Evolutionary conservation across 1,139 yeast species (phyloP).

Genomic region (Pichia sp.): DNA sequence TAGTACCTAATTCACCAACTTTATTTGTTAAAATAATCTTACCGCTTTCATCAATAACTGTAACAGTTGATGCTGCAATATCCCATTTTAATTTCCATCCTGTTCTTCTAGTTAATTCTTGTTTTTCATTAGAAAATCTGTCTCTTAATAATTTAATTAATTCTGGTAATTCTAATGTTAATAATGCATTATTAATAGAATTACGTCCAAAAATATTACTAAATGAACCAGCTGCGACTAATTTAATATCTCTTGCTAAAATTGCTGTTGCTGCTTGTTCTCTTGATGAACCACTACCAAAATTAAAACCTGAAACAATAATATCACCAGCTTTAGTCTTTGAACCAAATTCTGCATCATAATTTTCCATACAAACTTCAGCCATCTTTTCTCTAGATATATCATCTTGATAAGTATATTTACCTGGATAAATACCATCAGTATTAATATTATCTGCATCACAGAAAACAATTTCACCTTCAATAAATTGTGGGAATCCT

Average conservation of each 20-base stretch:
- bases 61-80: slow-evolving; percentile 74
- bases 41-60: slow-evolving; percentile 65
- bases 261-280: slow-evolving; percentile 99
- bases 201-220: slow-evolving; percentile 95
- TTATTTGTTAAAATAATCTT: slow-evolving; percentile 64
- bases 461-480: slow-evolving; percentile 89
- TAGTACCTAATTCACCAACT: slow-evolving; percentile 93
- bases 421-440: slow-evolving; percentile 98
- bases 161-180: slow-evolving; percentile 89
- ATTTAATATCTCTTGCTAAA: slow-evolving; percentile 84
- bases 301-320: slow-evolving; percentile 85
- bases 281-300: slow-evolving; percentile 98
- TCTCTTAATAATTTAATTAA: slow-evolving; percentile 71
- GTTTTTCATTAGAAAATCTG: slow-evolving; percentile 45
- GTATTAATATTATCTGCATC: slow-evolving; percentile 97
- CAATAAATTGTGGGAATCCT: slow-evolving; percentile 84
- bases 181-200: slow-evolving; percentile 88
- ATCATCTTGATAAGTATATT: slow-evolving; percentile 97
- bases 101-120: slow-evolving; percentile 84
- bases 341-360: slow-evolving; percentile 76
- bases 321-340: slow-evolving; percentile 87
- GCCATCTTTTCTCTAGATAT: slow-evolving; percentile 94
- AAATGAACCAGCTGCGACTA: slow-evolving; percentile 94
- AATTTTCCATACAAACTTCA: slow-evolving; percentile 97
- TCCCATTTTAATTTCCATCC: slow-evolving; percentile 94